These are phyloP conservation scores for Salvia miltiorrhiza DNA, from an alignment of 257 asterid species.

Conservation along the genomic window DNA sequence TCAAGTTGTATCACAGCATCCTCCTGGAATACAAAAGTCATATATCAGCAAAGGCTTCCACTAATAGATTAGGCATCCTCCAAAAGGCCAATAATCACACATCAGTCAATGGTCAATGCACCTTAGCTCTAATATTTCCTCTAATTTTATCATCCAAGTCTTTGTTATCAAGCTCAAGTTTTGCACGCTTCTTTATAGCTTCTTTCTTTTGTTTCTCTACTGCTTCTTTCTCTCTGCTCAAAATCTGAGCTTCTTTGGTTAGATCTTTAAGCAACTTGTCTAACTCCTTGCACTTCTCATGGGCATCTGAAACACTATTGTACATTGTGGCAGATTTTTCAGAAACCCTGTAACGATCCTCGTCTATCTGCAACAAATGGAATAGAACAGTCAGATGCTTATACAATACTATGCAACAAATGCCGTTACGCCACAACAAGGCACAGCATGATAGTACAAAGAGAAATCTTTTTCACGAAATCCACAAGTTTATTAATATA, in stretches of 20 bases:
- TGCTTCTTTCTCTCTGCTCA: conserved; percentile 81
- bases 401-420: conserved; percentile 3
- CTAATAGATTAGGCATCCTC: conserved; percentile 10
- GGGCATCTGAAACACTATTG: conserved; percentile 68
- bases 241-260: conserved; percentile 71
- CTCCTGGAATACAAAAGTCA: conserved; percentile 50
- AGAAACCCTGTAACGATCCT: conserved; percentile 60
- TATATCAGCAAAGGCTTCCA: conserved; percentile 22
- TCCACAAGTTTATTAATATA: background rate
- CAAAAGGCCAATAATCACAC: conserved; percentile 14
- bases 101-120: conserved; percentile 25
- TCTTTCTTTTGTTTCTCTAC: conserved; percentile 79
- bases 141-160: conserved; percentile 83
- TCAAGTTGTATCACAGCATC: conserved; percentile 78
- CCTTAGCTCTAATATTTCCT: conserved; percentile 76
- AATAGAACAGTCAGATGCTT: conserved; percentile 14
- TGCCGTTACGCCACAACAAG: conserved; percentile 11
- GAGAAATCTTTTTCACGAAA: background rate
- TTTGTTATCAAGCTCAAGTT: conserved; percentile 87
- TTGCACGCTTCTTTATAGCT: conserved; percentile 84
- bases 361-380: conserved; percentile 68
- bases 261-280: conserved; percentile 79
- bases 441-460: background rate
- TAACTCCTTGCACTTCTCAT: conserved; percentile 76
- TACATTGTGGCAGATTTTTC: conserved; percentile 67